Conservation (phyloP, 148 eudicot species). For the Nepenthes gracilis region DNA sequence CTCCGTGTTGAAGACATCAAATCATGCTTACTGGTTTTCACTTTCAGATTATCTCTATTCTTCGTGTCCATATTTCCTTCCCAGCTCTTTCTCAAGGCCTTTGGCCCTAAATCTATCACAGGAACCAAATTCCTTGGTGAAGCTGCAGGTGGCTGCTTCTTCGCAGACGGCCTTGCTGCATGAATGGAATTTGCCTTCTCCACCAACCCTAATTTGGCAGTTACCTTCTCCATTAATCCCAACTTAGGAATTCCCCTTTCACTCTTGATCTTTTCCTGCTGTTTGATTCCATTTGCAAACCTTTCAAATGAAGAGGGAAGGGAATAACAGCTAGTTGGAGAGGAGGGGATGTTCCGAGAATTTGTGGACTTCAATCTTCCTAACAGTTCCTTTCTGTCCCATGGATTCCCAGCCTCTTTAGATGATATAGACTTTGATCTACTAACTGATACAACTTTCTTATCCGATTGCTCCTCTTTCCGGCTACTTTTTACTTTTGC, state of each 20-base stretch:
- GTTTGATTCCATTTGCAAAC: constrained; percentile 56
- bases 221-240: constrained; percentile 43
- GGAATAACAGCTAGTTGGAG: constrained; percentile 80
- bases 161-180: constrained; percentile 31
- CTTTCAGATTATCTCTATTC: constrained; percentile 38
- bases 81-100: constrained; percentile 88
- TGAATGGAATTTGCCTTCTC: constrained; percentile 41
- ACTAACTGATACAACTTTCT: constrained; percentile 23
- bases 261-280: constrained; percentile 63
- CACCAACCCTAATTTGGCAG: constrained; percentile 23
- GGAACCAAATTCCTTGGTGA: constrained; percentile 49
- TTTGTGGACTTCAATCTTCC: constrained; percentile 33
- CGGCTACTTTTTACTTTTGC: constrained; percentile 22
- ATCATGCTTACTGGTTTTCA: constrained; percentile 40
- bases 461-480: constrained; percentile 37
- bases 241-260: constrained; percentile 23
- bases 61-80: constrained; percentile 69
- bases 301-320: constrained; percentile 73
- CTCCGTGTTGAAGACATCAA: constrained; percentile 39
- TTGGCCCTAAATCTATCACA: constrained; percentile 63
- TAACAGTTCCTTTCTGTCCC: constrained; percentile 40
- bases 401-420: constrained; percentile 22
- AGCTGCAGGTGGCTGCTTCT: constrained; percentile 28
- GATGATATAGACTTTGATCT: constrained; percentile 54
- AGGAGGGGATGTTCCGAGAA: constrained; percentile 65